These are phyloP conservation scores for Pleurotus citrinopileatus DNA, from an alignment of 768 basidiomycete genomes.

Conservation along the genomic window DNA sequence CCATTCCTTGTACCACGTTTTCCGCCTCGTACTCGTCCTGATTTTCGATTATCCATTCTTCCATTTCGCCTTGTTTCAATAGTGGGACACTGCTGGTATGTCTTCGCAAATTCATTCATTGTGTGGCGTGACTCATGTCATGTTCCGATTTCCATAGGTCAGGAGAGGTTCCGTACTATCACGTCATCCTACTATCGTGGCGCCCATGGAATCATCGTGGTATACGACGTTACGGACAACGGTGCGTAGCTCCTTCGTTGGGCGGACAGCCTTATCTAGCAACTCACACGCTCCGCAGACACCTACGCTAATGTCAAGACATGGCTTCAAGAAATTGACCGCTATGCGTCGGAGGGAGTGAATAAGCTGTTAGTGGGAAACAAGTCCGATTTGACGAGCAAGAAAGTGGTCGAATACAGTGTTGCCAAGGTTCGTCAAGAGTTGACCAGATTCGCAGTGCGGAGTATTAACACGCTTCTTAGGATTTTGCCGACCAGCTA, in stretches of 20 bases:
- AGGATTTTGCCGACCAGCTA: conserved; percentile 96
- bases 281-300: conserved; percentile 36
- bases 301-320: conserved; percentile 95
- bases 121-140: conserved; percentile 1
- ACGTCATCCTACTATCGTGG: conserved; percentile 99
- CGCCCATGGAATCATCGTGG: conserved; percentile 96
- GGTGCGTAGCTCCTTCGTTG: conserved; percentile 37
- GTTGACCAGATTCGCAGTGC: not conserved
- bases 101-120: conserved; percentile 7
- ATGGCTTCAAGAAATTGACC: conserved; percentile 90
- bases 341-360: conserved; percentile 96
- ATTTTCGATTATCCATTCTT: conserved; percentile 23
- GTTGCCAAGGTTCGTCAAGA: conserved; percentile 66
- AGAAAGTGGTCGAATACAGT: conserved; percentile 91
- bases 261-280: not conserved
- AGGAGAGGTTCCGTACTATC: conserved; percentile 98
- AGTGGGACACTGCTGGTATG: conserved; percentile 98
- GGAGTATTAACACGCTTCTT: conserved; percentile 6
- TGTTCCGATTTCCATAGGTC: conserved; percentile 56
- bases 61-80: conserved; percentile 16
- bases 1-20: not conserved
- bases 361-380: conserved; percentile 99
- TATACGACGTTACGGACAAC: conserved; percentile 98
- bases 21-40: not conserved
- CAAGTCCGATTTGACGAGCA: conserved; percentile 97